A percentile compares a stretch with the other conserved stretches of the same genome.
These are phyloP conservation scores for Ophiostoma novo-ulmi DNA, from an alignment of 2,329 filamentous ascomycete genomes.

Conservation along the genomic window DNA sequence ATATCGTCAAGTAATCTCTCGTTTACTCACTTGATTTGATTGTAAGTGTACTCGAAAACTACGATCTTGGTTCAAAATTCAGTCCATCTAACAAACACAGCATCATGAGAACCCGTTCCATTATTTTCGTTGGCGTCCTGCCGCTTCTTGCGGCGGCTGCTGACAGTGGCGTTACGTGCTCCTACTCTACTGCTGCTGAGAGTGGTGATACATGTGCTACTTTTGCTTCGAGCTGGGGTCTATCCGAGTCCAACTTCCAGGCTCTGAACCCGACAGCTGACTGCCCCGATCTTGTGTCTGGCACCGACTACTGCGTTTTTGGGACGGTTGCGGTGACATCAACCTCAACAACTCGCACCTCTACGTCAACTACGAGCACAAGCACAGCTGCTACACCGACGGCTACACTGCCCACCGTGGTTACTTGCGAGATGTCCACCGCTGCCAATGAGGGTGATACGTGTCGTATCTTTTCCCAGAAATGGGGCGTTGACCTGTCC, in stretches of 20 bases:
- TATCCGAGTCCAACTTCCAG: conserved; percentile 21
- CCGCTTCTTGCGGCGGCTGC: background rate
- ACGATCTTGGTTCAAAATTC: background rate
- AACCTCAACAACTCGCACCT: background rate
- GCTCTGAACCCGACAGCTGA: conserved; percentile 25
- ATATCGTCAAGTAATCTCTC: background rate
- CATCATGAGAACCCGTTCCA: background rate
- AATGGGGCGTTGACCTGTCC: background rate
- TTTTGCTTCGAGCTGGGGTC: conserved; percentile 24
- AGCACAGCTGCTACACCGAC: background rate
- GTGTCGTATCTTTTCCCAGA: background rate
- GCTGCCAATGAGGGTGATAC: background rate
- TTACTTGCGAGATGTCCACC: background rate
- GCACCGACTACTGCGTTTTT: background rate
- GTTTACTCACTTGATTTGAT: conserved; percentile 5
- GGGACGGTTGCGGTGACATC: background rate
- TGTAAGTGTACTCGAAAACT: background rate
- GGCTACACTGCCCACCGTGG: background rate
- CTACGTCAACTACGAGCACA: background rate
- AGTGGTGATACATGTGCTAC: conserved; percentile 21
- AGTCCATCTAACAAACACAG: background rate
- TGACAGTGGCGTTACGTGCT: conserved; percentile 1
- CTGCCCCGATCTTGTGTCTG: conserved; percentile 22
- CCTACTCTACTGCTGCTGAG: background rate
- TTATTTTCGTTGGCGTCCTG: background rate